Percentiles rank a stretch among this genome's conserved stretches.
Conservation (phyloP, 768 basidiomycete species). For the Lentinula edodes region DNA sequence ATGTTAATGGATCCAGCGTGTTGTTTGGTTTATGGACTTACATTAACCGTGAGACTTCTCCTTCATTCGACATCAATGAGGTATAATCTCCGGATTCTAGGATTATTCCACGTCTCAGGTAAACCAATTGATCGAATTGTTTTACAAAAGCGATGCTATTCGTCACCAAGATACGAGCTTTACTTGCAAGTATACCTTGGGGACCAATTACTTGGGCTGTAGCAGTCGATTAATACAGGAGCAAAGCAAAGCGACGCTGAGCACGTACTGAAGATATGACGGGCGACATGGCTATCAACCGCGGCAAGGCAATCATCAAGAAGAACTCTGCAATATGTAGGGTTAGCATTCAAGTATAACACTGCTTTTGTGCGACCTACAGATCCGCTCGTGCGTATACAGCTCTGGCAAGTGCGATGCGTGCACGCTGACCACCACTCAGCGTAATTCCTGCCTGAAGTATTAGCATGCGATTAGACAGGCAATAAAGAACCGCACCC, state of each 20-base stretch:
- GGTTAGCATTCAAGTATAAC: background rate
- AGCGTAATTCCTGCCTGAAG: constrained; percentile 27
- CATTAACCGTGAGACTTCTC: constrained; percentile 74
- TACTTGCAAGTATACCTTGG: constrained; percentile 71
- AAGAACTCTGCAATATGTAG: constrained; percentile 42
- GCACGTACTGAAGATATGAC: constrained; percentile 71
- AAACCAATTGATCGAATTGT: constrained; percentile 69
- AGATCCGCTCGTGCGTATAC: constrained; percentile 91
- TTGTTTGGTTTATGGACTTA: constrained; percentile 26
- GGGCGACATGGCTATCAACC: constrained; percentile 82
- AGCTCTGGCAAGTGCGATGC: constrained; percentile 79
- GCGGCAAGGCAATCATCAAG: constrained; percentile 89
- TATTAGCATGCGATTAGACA: background rate
- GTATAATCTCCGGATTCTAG: constrained; percentile 69
- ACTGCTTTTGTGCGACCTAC: constrained; percentile 30
- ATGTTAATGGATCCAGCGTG: background rate
- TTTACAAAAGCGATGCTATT: constrained; percentile 82
- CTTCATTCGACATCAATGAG: constrained; percentile 47
- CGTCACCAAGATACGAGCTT: constrained; percentile 82
- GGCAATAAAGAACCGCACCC: constrained; percentile 32
- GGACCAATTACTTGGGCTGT: constrained; percentile 85
- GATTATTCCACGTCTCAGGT: constrained; percentile 78
- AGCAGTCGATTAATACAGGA: background rate
- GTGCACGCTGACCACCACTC: constrained; percentile 81
- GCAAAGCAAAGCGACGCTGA: background rate